Evolutionary conservation across 1,284 basidiomycete genomes (phyloP).

Genomic region (Trichosporon ovoides): DNA sequence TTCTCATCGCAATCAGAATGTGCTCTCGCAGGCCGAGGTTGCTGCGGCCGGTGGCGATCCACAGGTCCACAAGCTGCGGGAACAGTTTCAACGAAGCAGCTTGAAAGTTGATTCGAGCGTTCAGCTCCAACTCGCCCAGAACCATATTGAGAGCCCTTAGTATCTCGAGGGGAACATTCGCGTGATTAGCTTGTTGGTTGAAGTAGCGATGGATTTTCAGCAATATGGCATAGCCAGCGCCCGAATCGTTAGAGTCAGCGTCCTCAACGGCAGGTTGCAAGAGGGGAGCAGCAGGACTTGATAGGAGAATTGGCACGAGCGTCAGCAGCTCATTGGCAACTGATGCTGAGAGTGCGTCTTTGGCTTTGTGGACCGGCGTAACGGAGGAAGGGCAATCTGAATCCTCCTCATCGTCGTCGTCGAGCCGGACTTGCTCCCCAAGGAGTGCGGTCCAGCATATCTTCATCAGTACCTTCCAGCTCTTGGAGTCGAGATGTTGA

Average conservation of each 20-base stretch:
- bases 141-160: slow-evolving; percentile 63
- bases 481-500: slow-evolving; percentile 61
- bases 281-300: slow-evolving; percentile 49
- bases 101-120: slow-evolving; percentile 58
- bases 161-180: slow-evolving; percentile 68
- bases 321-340: slow-evolving; percentile 57
- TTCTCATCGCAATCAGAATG: slow-evolving; percentile 59
- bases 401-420: slow-evolving; percentile 20
- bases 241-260: slow-evolving; percentile 17
- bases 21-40: slow-evolving; percentile 56
- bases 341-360: not conserved
- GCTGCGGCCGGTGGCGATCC: slow-evolving; percentile 67
- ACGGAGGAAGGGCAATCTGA: slow-evolving; percentile 25
- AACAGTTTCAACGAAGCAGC: slow-evolving; percentile 60
- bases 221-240: slow-evolving; percentile 58
- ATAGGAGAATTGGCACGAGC: slow-evolving; percentile 63
- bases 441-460: slow-evolving; percentile 72
- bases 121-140: slow-evolving; percentile 67
- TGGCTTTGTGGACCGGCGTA: slow-evolving; percentile 12
- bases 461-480: slow-evolving; percentile 65
- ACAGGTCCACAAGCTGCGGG: slow-evolving; percentile 62
- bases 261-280: slow-evolving; percentile 20
- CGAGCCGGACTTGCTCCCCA: slow-evolving; percentile 56
- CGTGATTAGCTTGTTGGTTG: slow-evolving; percentile 57
- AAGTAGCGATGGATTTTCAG: slow-evolving; percentile 64